Conservation (phyloP, 1,284 basidiomycete species). For the Polyporus tsugae region DNA sequence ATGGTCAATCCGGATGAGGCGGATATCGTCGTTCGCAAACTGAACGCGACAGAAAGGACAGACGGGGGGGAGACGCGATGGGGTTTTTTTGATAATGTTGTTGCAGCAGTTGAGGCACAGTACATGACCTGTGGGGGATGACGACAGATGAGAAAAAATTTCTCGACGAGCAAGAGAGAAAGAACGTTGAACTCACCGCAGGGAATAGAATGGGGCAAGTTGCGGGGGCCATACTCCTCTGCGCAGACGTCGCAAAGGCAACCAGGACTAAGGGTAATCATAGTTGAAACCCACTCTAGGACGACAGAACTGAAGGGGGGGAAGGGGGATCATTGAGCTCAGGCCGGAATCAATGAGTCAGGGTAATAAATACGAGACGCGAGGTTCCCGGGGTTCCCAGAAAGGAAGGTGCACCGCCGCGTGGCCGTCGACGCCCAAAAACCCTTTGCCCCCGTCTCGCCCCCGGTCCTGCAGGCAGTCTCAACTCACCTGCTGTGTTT, state of each 20-base stretch:
- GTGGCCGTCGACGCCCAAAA: slow-evolving; percentile 27
- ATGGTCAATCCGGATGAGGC: slow-evolving; percentile 81
- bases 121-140: slow-evolving; percentile 66
- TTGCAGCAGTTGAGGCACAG: slow-evolving; percentile 77
- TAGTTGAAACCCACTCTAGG: slow-evolving; percentile 46
- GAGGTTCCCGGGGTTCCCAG: slow-evolving; percentile 35
- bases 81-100: slow-evolving; percentile 80
- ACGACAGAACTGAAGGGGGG: slow-evolving; percentile 40
- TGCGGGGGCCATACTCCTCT: slow-evolving; percentile 78
- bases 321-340: slow-evolving; percentile 42
- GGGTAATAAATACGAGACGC: slow-evolving; percentile 40
- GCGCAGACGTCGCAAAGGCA: slow-evolving; percentile 87
- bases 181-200: slow-evolving; percentile 61
- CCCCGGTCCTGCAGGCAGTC: slow-evolving; percentile 14
- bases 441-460: slow-evolving; percentile 31
- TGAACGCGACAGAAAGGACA: slow-evolving; percentile 84
- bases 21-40: slow-evolving; percentile 69
- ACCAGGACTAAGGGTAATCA: slow-evolving; percentile 81
- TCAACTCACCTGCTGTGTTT: slow-evolving; percentile 29
- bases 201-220: slow-evolving; percentile 78
- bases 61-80: slow-evolving; percentile 66
- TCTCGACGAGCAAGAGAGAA: slow-evolving; percentile 19
- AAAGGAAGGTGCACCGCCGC: slow-evolving; percentile 29
- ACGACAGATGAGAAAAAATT: slow-evolving; percentile 39
- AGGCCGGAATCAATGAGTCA: slow-evolving; percentile 39